These are phyloP conservation scores for Pseudogymnoascus sp. DNA, from an alignment of 2,329 filamentous ascomycete species.

Conservation along the genomic window DNA sequence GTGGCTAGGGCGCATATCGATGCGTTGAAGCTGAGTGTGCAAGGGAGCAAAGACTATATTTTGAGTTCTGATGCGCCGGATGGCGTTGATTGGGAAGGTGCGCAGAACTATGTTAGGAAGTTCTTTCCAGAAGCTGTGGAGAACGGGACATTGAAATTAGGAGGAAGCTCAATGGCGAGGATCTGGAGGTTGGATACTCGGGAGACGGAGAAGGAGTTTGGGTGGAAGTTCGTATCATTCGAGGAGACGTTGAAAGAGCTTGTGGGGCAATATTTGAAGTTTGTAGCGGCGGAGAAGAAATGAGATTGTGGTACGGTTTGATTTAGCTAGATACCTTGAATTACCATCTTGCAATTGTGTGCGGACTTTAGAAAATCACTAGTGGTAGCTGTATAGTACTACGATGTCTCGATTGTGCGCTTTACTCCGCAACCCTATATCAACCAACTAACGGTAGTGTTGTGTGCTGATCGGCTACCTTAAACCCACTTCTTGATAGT, in stretches of 20 bases:
- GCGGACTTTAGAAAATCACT: too few relatives aligned
- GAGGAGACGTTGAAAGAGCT: slow-evolving; percentile 15
- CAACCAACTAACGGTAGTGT: too few relatives aligned
- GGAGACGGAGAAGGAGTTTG: slow-evolving; percentile 16
- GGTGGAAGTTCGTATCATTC: slow-evolving; percentile 13
- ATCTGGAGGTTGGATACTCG: slow-evolving; percentile 12
- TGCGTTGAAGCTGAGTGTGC: slow-evolving; percentile 14
- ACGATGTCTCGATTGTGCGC: too few relatives aligned
- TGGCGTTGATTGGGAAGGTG: slow-evolving; percentile 18
- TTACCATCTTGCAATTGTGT: background rate
- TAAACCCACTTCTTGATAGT: too few relatives aligned
- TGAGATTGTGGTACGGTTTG: slow-evolving; percentile 2
- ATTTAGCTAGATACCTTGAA: background rate
- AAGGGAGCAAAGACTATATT: slow-evolving; percentile 16
- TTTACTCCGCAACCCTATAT: too few relatives aligned
- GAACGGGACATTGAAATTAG: slow-evolving; percentile 14
- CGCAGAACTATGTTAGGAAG: slow-evolving; percentile 14
- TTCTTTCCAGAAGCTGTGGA: slow-evolving; percentile 17
- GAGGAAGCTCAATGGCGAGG: slow-evolving; percentile 3
- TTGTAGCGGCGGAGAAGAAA: slow-evolving; percentile 13
- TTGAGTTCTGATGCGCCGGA: slow-evolving; percentile 11
- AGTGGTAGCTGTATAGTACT: too few relatives aligned
- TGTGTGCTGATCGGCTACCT: too few relatives aligned
- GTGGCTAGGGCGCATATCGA: slow-evolving; percentile 17
- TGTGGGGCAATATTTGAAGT: slow-evolving; percentile 15